phyloP scores from a whole-genome alignment of 805 yeast species.

The Zygosaccharomyces pseudorouxii region DNA sequence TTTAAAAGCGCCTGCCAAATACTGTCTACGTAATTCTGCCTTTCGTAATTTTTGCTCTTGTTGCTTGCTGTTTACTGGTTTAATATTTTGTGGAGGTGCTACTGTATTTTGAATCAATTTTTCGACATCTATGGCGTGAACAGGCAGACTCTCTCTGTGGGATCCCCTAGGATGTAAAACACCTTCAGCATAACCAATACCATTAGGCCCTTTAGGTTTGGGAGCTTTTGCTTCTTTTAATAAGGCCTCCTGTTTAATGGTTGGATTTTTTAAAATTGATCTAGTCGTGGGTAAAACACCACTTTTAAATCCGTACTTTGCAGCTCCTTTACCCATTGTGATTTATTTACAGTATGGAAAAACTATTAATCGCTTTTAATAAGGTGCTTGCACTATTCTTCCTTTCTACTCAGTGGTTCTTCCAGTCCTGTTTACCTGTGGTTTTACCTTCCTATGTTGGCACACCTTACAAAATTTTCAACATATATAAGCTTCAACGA shows the following conservation, averaged over 20 bases:
- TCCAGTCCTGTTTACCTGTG: background rate
- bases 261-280: slow-evolving; percentile 65
- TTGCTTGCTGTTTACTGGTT: slow-evolving; percentile 20
- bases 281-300: slow-evolving; percentile 81
- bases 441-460: background rate
- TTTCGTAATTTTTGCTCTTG: slow-evolving; percentile 30
- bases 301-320: slow-evolving; percentile 53
- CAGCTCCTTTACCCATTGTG: slow-evolving; percentile 45
- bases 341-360: background rate
- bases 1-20: slow-evolving; percentile 57
- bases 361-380: background rate
- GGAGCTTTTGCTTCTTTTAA: slow-evolving; percentile 41
- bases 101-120: slow-evolving; percentile 54
- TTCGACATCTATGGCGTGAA: slow-evolving; percentile 53
- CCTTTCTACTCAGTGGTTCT: background rate
- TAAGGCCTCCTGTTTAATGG: slow-evolving; percentile 41
- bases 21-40: slow-evolving; percentile 68
- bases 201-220: slow-evolving; percentile 41
- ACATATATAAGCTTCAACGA: slow-evolving; percentile 1
- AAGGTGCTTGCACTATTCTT: background rate
- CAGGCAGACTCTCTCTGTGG: slow-evolving; percentile 50
- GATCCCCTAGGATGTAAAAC: slow-evolving; percentile 62
- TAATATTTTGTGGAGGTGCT: slow-evolving; percentile 39
- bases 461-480: slow-evolving; percentile 9
- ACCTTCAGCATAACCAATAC: slow-evolving; percentile 64